Percentiles rank a stretch among this genome's conserved stretches.
These are phyloP conservation scores for Penicillium brevicompactum DNA, from an alignment of 2,329 filamentous ascomycete genomes.

Conservation along the genomic window DNA sequence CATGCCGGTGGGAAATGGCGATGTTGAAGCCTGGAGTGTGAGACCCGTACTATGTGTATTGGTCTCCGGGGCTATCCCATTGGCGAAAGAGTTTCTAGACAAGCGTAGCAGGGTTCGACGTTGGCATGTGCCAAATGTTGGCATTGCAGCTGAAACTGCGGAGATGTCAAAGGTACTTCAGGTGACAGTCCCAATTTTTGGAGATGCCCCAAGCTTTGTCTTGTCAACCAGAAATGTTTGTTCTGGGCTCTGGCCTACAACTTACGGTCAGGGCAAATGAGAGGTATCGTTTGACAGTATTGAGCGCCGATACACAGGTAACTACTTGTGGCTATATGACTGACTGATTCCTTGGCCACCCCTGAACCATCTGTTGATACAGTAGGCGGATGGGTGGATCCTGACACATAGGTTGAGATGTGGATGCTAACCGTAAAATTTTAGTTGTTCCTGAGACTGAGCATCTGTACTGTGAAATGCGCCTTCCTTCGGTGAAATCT, in stretches of 20 bases:
- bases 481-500: background rate
- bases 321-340: background rate
- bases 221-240: background rate
- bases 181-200: background rate
- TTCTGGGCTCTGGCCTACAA: background rate
- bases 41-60: background rate
- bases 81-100: too few species aligned
- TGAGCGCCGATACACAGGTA: background rate
- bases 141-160: background rate
- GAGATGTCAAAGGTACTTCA: background rate
- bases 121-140: background rate
- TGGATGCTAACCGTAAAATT: background rate
- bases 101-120: background rate
- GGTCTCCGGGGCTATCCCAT: background rate
- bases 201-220: background rate
- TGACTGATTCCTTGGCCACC: background rate
- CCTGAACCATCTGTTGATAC: background rate
- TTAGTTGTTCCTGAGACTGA: background rate
- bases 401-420: background rate
- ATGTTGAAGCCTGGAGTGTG: background rate
- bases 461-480: conserved; percentile 5
- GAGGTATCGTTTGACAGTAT: background rate
- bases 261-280: background rate
- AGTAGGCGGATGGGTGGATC: background rate
- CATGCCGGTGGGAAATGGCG: conserved; percentile 32